Conservation (phyloP, 495 filamentous ascomycete species). For the Bacidia gigantensis region DNA sequence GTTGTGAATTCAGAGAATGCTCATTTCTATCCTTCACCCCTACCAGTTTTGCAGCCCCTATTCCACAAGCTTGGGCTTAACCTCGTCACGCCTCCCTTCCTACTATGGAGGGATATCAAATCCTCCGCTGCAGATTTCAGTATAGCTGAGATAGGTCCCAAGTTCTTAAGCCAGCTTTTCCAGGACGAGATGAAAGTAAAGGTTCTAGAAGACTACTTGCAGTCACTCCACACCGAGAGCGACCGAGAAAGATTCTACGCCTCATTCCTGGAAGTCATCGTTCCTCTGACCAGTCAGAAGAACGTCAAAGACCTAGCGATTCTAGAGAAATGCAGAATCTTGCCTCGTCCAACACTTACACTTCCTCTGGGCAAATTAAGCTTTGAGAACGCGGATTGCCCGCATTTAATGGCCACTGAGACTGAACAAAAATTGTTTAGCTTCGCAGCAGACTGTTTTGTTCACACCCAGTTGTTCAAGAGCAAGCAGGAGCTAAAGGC, state of each 20-base stretch:
- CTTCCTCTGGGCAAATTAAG: conserved; percentile 18
- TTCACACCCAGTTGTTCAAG: conserved; percentile 3
- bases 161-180: conserved; percentile 10
- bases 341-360: conserved; percentile 19
- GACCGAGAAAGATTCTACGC: conserved; percentile 1
- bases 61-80: conserved; percentile 5
- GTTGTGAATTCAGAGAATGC: conserved; percentile 2
- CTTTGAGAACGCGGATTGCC: background rate
- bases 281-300: conserved; percentile 1
- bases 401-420: conserved; percentile 11
- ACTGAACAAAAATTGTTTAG: conserved; percentile 18
- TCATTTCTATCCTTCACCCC: conserved; percentile 8
- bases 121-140: background rate
- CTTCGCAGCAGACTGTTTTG: conserved; percentile 13
- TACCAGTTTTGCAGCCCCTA: conserved; percentile 5
- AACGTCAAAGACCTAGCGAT: conserved; percentile 1
- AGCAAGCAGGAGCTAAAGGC: no score
- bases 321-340: conserved; percentile 18
- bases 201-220: background rate
- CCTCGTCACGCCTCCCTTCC: conserved; percentile 6
- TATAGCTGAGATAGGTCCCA: conserved; percentile 4
- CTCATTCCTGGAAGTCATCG: conserved; percentile 7
- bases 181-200: background rate
- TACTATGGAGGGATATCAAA: conserved; percentile 3
- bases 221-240: background rate